Conservation (phyloP, 2,329 filamentous ascomycete species). For the Zarea fungicola region DNA sequence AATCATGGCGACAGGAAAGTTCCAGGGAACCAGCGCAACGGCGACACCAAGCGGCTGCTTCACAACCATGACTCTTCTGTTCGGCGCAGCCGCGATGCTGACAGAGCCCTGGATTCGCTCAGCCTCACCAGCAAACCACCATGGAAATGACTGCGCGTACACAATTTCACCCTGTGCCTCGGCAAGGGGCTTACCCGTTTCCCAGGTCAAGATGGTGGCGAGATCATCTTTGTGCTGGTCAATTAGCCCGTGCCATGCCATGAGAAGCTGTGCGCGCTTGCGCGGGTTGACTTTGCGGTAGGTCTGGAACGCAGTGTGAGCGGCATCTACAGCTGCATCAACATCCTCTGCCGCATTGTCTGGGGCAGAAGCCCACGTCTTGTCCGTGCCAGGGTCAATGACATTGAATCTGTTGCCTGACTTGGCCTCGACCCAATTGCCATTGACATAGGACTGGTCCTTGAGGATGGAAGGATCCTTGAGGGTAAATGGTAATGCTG, state of each 20-base stretch:
- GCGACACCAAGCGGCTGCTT: conserved; percentile 45
- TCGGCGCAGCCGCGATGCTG: conserved; percentile 53
- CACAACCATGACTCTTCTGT: conserved; percentile 62
- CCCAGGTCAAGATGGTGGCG: conserved; percentile 35
- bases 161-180: conserved; percentile 52
- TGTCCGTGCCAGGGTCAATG: conserved; percentile 47
- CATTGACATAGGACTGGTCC: conserved; percentile 45
- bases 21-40: conserved; percentile 41
- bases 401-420: conserved; percentile 46
- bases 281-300: conserved; percentile 34
- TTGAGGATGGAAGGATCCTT: conserved; percentile 42
- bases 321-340: conserved; percentile 31
- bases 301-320: conserved; percentile 31
- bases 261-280: conserved; percentile 29
- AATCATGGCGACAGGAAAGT: conserved; percentile 53
- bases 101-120: conserved; percentile 52
- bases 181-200: conserved; percentile 53
- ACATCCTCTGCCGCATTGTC: conserved; percentile 39
- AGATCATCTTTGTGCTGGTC: conserved; percentile 31
- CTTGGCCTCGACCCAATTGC: conserved; percentile 40
- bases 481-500: conserved; percentile 35
- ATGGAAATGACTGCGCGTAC: conserved; percentile 47
- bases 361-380: conserved; percentile 45
- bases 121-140: conserved; percentile 53
- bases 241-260: conserved; percentile 33